A percentile compares a stretch with the other conserved stretches of the same genome.
Conservation (phyloP, 192 early-diverging fungal genomes). For the Allomyces javanicus region DNA sequence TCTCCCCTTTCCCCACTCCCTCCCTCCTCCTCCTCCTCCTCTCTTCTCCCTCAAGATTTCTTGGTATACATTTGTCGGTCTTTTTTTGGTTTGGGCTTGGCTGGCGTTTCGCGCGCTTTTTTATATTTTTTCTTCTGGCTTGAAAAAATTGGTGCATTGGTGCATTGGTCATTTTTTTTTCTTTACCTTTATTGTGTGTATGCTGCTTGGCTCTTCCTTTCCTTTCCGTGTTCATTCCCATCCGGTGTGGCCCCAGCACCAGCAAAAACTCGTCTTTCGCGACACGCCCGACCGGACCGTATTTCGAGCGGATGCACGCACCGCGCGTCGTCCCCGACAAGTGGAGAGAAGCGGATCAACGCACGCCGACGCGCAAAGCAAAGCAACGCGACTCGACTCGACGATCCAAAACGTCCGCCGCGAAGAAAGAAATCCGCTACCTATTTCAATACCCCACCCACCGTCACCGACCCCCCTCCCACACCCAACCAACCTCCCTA, state of each 20-base stretch:
- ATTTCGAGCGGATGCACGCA: too few relatives aligned
- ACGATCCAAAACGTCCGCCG: too few relatives aligned
- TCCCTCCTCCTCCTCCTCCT: background rate
- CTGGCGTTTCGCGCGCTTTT: slow-evolving; percentile 2
- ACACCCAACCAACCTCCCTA: too few relatives aligned
- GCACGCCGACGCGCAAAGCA: too few relatives aligned
- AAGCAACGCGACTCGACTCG: too few relatives aligned
- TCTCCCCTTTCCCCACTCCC: background rate
- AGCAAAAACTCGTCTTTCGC: too few relatives aligned
- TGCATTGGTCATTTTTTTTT: slow-evolving; percentile 7
- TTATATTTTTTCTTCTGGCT: slow-evolving; percentile 7
- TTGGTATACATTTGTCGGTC: background rate
- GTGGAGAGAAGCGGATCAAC: too few relatives aligned
- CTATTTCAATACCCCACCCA: too few relatives aligned
- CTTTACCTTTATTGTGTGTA: slow-evolving; percentile 2
- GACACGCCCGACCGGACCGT: too few relatives aligned
- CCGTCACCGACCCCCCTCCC: too few relatives aligned
- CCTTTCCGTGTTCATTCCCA: slow-evolving; percentile 8
- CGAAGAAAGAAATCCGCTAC: too few relatives aligned
- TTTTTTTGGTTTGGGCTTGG: slow-evolving; percentile 3
- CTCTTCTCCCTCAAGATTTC: slow-evolving; percentile 1
- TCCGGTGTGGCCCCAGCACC: slow-evolving; percentile 16
- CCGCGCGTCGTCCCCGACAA: too few relatives aligned
- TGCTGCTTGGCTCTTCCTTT: slow-evolving; percentile 10
- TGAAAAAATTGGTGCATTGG: slow-evolving; percentile 7